Base-by-base conservation (phyloP, 2,329 filamentous ascomycete genomes). In the Pestalotiopsis sp. region DNA sequence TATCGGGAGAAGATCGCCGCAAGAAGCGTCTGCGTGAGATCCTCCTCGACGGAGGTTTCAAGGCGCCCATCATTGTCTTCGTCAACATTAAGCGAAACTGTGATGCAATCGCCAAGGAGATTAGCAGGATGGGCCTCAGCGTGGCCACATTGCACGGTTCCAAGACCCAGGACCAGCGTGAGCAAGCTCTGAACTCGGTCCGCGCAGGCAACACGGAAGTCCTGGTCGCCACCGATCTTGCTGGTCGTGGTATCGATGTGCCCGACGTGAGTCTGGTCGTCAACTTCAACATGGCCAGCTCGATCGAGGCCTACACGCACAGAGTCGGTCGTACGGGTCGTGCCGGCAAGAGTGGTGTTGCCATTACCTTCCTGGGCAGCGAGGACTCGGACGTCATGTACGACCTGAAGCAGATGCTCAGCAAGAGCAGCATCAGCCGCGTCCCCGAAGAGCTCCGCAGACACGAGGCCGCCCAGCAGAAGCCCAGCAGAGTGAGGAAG, bases 21-120 rank as follows among this genome's bases (percentile, higher is more conserved):
- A 98, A 99, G 89, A 97, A 97, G 82, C 92, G 96, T 2, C 89
- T 99, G n/a, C 88, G 91, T 73, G 94, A 98, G 75, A 96, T 99
- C 69, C 89, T 99, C 52, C 84, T 87, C 61, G 94, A 92, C 1
- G 86, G 90, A 72, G 91, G 94, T 72, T 98, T 94, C 81, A 85
- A 88, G 7, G 89, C 95, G 9, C 96, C 96, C 17, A 97, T 99
- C 79, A 99, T 99, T 74, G 94, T 99, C 71, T 99, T 99, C 79
- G 96, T 99, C 88, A 99, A 99, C 81, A 98, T 98, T 89, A 98
- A 98, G 83, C 92, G 94, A 74, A 98, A 98, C 83, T 98, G 95
- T 83, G 96, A 99, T 78, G 93, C 94, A 68, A 92, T 99, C 61
- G 95, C 95, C 3, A 89, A 93, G 69, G 95, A 98, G 77, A 96